Conservation (phyloP, 78 protist genomes). For the slime mould (Dictyostelium discoideum) region DNA sequence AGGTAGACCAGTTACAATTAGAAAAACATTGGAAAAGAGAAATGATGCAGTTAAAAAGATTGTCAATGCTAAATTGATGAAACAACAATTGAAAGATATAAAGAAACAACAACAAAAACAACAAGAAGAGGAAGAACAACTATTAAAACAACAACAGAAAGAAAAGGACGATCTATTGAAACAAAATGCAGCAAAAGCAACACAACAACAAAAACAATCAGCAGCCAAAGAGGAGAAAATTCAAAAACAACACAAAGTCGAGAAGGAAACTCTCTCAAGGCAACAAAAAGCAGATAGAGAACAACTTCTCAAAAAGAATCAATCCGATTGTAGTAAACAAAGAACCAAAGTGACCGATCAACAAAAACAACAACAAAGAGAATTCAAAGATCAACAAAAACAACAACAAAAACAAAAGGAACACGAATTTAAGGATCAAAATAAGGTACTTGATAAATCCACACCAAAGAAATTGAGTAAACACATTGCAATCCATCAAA, state of each 20-base stretch:
- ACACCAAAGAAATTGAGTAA: conserved; percentile 75
- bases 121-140: conserved; percentile 60
- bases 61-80: conserved; percentile 72
- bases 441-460: conserved; percentile 38
- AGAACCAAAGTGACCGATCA: conserved; percentile 31
- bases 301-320: conserved; percentile 54
- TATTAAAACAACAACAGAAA: conserved; percentile 63
- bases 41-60: conserved; percentile 71
- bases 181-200: conserved; percentile 32
- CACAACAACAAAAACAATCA: conserved; percentile 68
- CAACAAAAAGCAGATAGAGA: conserved; percentile 71
- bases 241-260: conserved; percentile 50
- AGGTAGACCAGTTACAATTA: conserved; percentile 70
- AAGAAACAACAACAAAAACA: conserved; percentile 79
- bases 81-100: conserved; percentile 75
- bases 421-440: conserved; percentile 46
- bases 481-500: conserved; percentile 65
- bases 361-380: conserved; percentile 73
- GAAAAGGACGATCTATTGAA: conserved; percentile 73
- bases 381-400: conserved; percentile 65
- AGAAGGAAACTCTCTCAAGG: conserved; percentile 47
- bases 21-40: conserved; percentile 78
- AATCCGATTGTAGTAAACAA: conserved; percentile 40
- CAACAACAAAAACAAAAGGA: conserved; percentile 68
- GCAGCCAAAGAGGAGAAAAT: conserved; percentile 21